Conservation (phyloP, 2,329 filamentous ascomycete species). For the Aspergillus novofumigatus region DNA sequence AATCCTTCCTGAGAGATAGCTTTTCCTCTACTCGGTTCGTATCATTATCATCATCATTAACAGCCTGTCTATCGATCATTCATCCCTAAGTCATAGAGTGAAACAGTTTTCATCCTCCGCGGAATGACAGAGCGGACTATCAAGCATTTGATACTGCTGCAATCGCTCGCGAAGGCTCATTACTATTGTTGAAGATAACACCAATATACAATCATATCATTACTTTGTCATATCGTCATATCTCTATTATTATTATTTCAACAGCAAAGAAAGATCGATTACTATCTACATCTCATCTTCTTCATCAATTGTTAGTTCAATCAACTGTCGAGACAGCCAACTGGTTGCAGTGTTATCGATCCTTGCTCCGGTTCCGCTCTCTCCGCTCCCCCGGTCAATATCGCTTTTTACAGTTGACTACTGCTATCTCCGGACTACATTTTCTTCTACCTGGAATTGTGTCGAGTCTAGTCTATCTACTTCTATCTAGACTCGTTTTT, state of each 20-base stretch:
- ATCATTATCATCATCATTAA: neutral
- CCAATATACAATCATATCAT: neutral
- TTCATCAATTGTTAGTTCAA: neutral
- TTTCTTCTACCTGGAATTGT: neutral
- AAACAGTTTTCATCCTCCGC: neutral
- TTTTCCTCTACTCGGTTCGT: neutral
- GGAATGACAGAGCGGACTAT: conserved; percentile 30
- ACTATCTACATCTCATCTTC: conserved; percentile 3
- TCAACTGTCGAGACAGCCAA: neutral
- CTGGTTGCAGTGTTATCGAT: conserved; percentile 3
- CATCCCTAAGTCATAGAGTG: neutral
- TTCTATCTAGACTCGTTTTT: neutral
- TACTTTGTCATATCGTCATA: neutral
- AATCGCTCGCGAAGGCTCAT: conserved; percentile 18
- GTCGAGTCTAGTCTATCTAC: neutral
- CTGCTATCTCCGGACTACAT: too few species aligned
- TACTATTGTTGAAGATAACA: neutral
- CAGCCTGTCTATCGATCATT: neutral
- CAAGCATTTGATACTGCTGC: conserved; percentile 26
- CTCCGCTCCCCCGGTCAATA: conserved; percentile 1
- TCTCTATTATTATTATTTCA: neutral
- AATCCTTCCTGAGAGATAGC: neutral
- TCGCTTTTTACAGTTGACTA: neutral
- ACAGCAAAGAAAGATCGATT: neutral
- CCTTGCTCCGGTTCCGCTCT: conserved; percentile 18